Conservation (phyloP, 2,329 filamentous ascomycete genomes). For the Ophiostoma sp. region DNA sequence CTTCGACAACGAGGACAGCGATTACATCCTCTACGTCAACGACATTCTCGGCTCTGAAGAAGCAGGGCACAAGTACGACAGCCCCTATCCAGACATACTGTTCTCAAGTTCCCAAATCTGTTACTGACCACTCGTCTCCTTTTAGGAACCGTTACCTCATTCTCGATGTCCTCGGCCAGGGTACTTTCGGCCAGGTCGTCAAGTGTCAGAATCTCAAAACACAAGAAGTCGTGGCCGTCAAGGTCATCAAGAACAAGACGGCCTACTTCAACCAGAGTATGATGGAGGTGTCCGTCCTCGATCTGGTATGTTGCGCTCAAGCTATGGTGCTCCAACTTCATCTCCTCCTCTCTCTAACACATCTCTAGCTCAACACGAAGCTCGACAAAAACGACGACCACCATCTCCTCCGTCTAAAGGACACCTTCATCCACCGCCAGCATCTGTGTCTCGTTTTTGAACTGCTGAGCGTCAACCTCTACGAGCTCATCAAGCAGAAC, state of each 20-base stretch:
- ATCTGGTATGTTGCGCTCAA: conserved; percentile 64
- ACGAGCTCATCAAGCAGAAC: conserved; percentile 99
- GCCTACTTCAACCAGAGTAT: conserved; percentile 99
- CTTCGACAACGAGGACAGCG: conserved; percentile 98
- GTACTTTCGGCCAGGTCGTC: conserved; percentile 97
- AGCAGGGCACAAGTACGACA: conserved; percentile 85
- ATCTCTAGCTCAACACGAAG: conserved; percentile 81
- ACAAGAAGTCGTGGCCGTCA: conserved; percentile 96
- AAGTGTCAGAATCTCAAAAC: conserved; percentile 99
- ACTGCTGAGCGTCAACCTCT: conserved; percentile 92
- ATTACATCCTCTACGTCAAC: conserved; percentile 99
- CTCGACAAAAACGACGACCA: conserved; percentile 99
- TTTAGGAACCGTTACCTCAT: conserved; percentile 90
- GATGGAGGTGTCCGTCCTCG: conserved; percentile 99
- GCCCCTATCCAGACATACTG: not conserved
- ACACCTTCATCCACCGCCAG: conserved; percentile 97
- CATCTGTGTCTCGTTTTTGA: conserved; percentile 97
- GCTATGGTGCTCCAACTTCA: not conserved
- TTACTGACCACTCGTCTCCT: conserved; percentile 17
- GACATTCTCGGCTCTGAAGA: conserved; percentile 98
- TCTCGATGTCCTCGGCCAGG: conserved; percentile 92
- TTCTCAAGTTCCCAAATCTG: not conserved
- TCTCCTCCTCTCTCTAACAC: not conserved
- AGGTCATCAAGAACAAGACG: conserved; percentile 98
- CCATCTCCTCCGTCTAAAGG: conserved; percentile 88